Evolutionary conservation across 305 asterid species (phyloP).

Genomic region (Ruellia speciosa): DNA sequence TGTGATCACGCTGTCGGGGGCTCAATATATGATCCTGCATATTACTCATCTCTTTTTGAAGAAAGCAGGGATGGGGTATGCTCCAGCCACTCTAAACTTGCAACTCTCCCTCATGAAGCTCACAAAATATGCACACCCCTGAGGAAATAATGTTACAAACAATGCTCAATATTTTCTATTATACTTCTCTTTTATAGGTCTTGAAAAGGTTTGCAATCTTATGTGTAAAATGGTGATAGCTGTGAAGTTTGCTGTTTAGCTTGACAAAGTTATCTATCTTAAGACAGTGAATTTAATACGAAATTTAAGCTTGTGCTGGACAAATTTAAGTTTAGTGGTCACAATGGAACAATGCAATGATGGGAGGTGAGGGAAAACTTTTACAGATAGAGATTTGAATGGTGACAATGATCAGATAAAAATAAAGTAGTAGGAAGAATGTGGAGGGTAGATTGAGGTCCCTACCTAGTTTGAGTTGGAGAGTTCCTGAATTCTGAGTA

Average conservation of each 20-base stretch:
- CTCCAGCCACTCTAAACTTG: neutral
- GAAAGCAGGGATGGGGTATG: constrained; percentile 16
- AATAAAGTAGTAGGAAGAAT: too few relatives aligned
- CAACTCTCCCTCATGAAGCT: neutral
- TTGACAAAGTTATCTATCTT: too few relatives aligned
- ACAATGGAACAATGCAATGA: too few relatives aligned
- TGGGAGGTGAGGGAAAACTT: too few relatives aligned
- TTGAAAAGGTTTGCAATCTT: neutral
- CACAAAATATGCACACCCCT: neutral
- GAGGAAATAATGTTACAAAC: neutral
- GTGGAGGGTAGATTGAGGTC: too few relatives aligned
- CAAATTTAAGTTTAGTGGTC: too few relatives aligned
- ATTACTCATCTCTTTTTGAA: constrained; percentile 13
- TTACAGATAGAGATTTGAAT: too few relatives aligned
- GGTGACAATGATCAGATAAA: too few relatives aligned
- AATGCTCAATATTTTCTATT: neutral
- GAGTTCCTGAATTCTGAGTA: too few relatives aligned
- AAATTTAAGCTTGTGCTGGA: too few relatives aligned
- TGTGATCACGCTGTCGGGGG: constrained; percentile 25
- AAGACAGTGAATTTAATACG: neutral
- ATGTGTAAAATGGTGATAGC: neutral
- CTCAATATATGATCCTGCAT: constrained; percentile 11
- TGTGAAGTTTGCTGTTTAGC: neutral
- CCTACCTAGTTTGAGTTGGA: too few relatives aligned
- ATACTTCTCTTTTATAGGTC: neutral